These are phyloP conservation scores for Tagetes patula DNA, from an alignment of 129 eudicot genomes.

Conservation along the genomic window DNA sequence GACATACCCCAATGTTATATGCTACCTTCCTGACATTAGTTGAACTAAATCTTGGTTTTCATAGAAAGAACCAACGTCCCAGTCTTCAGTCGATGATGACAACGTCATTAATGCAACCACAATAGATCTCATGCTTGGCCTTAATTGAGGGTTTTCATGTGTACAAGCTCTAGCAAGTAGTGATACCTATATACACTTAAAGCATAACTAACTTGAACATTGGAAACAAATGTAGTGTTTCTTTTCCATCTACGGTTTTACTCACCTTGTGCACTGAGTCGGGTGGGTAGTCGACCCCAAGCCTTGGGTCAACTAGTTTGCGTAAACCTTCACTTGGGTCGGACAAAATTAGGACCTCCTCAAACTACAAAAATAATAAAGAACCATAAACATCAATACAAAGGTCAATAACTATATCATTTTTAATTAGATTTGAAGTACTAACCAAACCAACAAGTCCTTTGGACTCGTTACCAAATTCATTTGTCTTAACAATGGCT, in stretches of 20 bases:
- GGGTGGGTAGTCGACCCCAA: conserved; percentile 65
- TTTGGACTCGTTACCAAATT: conserved; percentile 43
- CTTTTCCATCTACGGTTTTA: not conserved
- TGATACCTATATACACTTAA: conserved; percentile 47
- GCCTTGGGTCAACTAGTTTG: conserved; percentile 71
- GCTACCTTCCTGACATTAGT: conserved; percentile 65
- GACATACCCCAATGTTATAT: not conserved
- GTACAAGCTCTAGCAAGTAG: conserved; percentile 80
- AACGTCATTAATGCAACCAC: conserved; percentile 80
- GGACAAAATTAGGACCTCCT: conserved; percentile 57
- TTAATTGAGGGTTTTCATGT: conserved; percentile 64
- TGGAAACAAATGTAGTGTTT: not conserved
- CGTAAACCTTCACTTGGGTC: conserved; percentile 49
- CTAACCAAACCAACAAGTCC: conserved; percentile 83
- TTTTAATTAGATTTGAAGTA: not conserved
- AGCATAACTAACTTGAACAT: not conserved
- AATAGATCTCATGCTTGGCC: conserved; percentile 94
- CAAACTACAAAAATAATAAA: conserved; percentile 52
- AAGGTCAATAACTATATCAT: not conserved
- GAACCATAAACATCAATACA: not conserved
- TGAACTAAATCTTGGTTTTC: conserved; percentile 57
- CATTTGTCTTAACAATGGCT: conserved; percentile 69
- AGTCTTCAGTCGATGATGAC: conserved; percentile 57
- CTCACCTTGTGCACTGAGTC: conserved; percentile 74
- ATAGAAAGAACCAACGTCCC: conserved; percentile 55